Evolutionary conservation across 768 basidiomycete species (phyloP).

Genomic region (Lactarius evosmus): DNA sequence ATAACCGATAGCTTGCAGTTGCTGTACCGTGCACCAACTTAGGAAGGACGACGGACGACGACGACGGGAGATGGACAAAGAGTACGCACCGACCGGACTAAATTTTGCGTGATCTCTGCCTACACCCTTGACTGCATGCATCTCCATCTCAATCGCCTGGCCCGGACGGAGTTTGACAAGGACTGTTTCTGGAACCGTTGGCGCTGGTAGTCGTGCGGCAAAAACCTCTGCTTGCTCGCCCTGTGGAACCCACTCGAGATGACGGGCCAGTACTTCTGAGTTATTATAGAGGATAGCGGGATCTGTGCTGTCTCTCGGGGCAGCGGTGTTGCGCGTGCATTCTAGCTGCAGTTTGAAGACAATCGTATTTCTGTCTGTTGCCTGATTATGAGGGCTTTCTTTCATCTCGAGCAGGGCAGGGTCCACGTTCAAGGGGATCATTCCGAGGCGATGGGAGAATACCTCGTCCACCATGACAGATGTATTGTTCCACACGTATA

Average conservation of each 20-base stretch:
- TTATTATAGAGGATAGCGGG: slow-evolving; percentile 57
- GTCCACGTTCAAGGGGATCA: slow-evolving; percentile 86
- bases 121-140: slow-evolving; percentile 90
- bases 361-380: slow-evolving; percentile 88
- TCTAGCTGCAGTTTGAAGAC: slow-evolving; percentile 76
- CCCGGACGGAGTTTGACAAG: slow-evolving; percentile 90
- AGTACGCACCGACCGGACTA: slow-evolving; percentile 78
- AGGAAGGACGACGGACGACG: neutral
- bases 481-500: slow-evolving; percentile 94
- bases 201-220: slow-evolving; percentile 48
- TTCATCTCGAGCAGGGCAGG: slow-evolving; percentile 67
- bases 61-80: neutral
- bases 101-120: slow-evolving; percentile 97
- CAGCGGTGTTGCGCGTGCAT: slow-evolving; percentile 56
- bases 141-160: slow-evolving; percentile 77
- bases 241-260: slow-evolving; percentile 74
- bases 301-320: slow-evolving; percentile 43
- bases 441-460: slow-evolving; percentile 85
- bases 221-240: slow-evolving; percentile 76
- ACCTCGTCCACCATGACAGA: slow-evolving; percentile 93
- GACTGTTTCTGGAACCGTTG: slow-evolving; percentile 80
- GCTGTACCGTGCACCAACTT: slow-evolving; percentile 44
- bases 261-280: slow-evolving; percentile 61
- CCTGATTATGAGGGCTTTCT: slow-evolving; percentile 47
- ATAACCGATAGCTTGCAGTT: slow-evolving; percentile 91